Conservation (phyloP, 2,329 filamentous ascomycete species). For the Arthrobotrys musiformis region DNA sequence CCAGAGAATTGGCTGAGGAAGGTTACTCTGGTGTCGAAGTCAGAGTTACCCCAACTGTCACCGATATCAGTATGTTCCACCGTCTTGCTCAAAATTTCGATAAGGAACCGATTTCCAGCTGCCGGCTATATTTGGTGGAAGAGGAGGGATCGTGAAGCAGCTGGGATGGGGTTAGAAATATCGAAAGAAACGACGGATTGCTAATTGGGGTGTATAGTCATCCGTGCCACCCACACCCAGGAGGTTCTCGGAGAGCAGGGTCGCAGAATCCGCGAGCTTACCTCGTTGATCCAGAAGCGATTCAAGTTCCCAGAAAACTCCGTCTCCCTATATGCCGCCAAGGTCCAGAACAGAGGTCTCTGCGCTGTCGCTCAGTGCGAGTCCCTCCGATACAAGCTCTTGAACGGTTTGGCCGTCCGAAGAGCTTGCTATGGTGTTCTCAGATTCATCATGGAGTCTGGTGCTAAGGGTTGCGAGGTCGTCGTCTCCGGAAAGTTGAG, state of each 20-base stretch:
- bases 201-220: conserved; percentile 69
- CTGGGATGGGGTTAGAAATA: background rate
- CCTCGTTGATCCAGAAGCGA: conserved; percentile 99
- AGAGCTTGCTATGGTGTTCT: conserved; percentile 99
- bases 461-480: conserved; percentile 99
- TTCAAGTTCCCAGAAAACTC: conserved; percentile 99
- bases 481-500: conserved; percentile 99
- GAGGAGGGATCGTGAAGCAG: background rate
- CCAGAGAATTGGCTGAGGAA: conserved; percentile 99
- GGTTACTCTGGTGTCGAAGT: conserved; percentile 99
- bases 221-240: conserved; percentile 99
- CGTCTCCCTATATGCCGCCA: conserved; percentile 99
- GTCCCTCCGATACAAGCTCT: conserved; percentile 99
- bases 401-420: conserved; percentile 98
- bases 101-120: background rate
- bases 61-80: conserved; percentile 84
- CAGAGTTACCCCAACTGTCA: conserved; percentile 99
- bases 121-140: background rate
- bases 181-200: conserved; percentile 47
- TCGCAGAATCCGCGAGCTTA: conserved; percentile 99
- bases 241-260: conserved; percentile 99
- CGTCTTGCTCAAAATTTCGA: conserved; percentile 5
- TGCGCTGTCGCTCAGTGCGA: conserved; percentile 99
- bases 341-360: conserved; percentile 99
- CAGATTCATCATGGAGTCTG: conserved; percentile 99